Percentiles rank a stretch among this genome's conserved stretches.
These are phyloP conservation scores for Omphalotus olearius DNA, from an alignment of 1,284 basidiomycete genomes.

Conservation along the genomic window DNA sequence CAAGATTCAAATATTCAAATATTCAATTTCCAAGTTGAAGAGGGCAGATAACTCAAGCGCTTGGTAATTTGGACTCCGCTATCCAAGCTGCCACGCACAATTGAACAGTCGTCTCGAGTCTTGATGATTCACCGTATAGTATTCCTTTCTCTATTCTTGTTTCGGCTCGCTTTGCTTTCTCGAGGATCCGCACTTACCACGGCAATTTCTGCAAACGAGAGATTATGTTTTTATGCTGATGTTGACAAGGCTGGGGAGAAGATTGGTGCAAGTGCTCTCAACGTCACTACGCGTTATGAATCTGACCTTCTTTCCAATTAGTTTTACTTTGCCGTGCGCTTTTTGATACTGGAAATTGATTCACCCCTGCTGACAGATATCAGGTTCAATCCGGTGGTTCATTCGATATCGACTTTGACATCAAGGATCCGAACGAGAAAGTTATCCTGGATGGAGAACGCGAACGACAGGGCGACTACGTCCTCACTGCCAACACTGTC, in stretches of 20 bases:
- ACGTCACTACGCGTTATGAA: conserved; percentile 3
- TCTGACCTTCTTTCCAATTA: conserved; percentile 19
- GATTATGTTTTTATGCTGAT: conserved; percentile 93
- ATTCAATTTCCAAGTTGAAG: no score
- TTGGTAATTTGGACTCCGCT: no score
- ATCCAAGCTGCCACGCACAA: no score
- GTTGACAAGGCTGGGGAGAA: conserved; percentile 94
- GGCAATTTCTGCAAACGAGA: conserved; percentile 79
- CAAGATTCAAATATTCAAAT: no score
- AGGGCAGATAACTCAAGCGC: no score
- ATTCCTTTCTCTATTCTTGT: conserved; percentile 22
- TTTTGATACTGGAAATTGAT: not conserved
- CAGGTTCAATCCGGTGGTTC: conserved; percentile 95
- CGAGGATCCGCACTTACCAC: conserved; percentile 81
- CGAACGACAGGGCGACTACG: conserved; percentile 95
- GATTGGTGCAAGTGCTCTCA: conserved; percentile 62
- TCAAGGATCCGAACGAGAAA: conserved; percentile 87
- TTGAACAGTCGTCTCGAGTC: no score
- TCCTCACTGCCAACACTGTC: conserved; percentile 89
- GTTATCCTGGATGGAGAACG: conserved; percentile 82
- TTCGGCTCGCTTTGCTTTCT: conserved; percentile 23
- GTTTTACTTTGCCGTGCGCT: conserved; percentile 42
- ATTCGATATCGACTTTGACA: conserved; percentile 95
- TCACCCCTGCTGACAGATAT: not conserved
- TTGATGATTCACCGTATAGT: conserved; percentile 10